phyloP scores from a whole-genome alignment of 148 eudicot species.

The Persicaria tinctoria region DNA sequence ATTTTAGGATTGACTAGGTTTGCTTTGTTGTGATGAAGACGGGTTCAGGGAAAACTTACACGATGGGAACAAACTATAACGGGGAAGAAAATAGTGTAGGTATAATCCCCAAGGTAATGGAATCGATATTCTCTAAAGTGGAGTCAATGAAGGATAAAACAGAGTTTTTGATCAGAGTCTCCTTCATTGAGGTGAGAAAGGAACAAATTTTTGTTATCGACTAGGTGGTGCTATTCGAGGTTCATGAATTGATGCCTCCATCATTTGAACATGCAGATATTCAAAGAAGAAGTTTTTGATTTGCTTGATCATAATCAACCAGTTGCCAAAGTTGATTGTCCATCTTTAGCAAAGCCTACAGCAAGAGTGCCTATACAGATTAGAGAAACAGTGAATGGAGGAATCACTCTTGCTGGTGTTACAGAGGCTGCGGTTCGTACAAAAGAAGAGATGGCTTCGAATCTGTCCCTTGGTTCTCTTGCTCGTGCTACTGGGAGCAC shows the following conservation, averaged over 20 bases:
- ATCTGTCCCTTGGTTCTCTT: conserved; percentile 55
- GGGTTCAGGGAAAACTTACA: conserved; percentile 94
- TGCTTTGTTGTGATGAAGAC: conserved; percentile 30
- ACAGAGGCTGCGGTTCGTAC: conserved; percentile 76
- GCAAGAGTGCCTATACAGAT: conserved; percentile 82
- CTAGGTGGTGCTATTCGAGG: background rate
- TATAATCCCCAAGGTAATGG: conserved; percentile 83
- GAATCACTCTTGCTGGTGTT: conserved; percentile 85
- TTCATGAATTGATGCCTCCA: background rate
- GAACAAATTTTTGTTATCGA: background rate
- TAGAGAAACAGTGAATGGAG: conserved; percentile 75
- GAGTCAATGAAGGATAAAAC: conserved; percentile 44
- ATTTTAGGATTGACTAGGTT: background rate
- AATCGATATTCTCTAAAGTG: conserved; percentile 57
- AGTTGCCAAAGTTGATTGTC: conserved; percentile 39
- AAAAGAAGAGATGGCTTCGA: conserved; percentile 85
- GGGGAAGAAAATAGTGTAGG: conserved; percentile 54
- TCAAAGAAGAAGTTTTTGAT: conserved; percentile 95
- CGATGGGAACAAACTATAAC: conserved; percentile 93
- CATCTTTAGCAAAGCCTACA: conserved; percentile 28
- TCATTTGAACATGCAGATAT: conserved; percentile 38
- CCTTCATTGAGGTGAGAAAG: conserved; percentile 76
- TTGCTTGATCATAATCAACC: conserved; percentile 48
- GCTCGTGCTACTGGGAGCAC: conserved; percentile 95
- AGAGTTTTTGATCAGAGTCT: conserved; percentile 70